Percentiles rank a stretch among this genome's conserved stretches.
phyloP scores from a whole-genome alignment of 2,329 filamentous ascomycete species.

The Tympanopsis confertula region DNA sequence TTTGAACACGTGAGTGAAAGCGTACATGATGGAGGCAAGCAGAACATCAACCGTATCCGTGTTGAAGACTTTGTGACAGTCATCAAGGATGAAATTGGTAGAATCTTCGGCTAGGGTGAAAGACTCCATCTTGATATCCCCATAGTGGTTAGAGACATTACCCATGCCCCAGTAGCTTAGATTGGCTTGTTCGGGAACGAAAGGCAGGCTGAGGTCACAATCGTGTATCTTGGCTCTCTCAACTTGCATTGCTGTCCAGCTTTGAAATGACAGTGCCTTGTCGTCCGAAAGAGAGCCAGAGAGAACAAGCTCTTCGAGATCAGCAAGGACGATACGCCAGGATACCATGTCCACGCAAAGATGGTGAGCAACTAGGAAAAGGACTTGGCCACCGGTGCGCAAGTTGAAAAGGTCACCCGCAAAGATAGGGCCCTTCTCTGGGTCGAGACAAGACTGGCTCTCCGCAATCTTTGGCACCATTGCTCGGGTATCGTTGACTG shows the following conservation, averaged over 20 bases:
- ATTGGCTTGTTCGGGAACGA: conserved; percentile 6
- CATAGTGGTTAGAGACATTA: conserved; percentile 9
- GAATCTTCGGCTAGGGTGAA: conserved; percentile 31
- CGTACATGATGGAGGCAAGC: conserved; percentile 17
- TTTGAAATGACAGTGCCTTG: conserved; percentile 18
- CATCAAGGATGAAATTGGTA: conserved; percentile 10
- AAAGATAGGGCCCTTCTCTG: conserved; percentile 36
- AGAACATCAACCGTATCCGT: conserved; percentile 26
- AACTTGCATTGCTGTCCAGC: conserved; percentile 24
- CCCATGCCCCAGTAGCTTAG: conserved; percentile 13
- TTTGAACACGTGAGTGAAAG: conserved; percentile 19
- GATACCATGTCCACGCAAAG: conserved; percentile 37
- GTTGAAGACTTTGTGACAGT: conserved; percentile 14
- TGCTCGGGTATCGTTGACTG: conserved; percentile 2
- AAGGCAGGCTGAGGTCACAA: conserved; percentile 4
- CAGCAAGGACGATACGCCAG: conserved; percentile 35
- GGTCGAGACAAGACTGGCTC: conserved; percentile 30
- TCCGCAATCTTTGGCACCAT: conserved; percentile 17
- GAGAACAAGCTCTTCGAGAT: conserved; percentile 31
- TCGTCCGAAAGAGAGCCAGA: conserved; percentile 4
- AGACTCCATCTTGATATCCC: conserved; percentile 12
- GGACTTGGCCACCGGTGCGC: conserved; percentile 27
- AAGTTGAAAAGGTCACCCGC: conserved; percentile 34
- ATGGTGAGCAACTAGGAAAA: conserved; percentile 39
- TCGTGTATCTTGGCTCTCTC: conserved; percentile 12